Percentiles rank a stretch among this genome's conserved stretches.
These are phyloP conservation scores for Penicillium cosmopolitanum DNA, from an alignment of 495 filamentous ascomycete species.

Conservation along the genomic window DNA sequence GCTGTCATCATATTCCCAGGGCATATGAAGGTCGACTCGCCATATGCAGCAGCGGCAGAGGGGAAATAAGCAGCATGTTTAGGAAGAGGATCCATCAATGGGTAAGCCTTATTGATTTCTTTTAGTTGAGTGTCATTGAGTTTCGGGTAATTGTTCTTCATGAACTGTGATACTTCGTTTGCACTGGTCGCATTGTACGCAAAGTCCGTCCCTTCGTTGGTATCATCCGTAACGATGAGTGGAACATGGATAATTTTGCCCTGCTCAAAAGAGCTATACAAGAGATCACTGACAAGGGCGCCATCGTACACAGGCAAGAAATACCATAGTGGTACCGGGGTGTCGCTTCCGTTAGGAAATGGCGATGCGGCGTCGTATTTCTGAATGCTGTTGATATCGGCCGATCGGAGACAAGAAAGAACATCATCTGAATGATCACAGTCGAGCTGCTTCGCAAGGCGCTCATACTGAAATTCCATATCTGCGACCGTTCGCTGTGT, in stretches of 20 bases:
- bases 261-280: conserved; percentile 55
- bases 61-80: conserved; percentile 56
- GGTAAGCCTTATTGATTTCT: conserved; percentile 61
- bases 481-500: conserved; percentile 59
- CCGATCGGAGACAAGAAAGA: conserved; percentile 59
- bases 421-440: conserved; percentile 46
- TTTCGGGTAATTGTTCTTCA: conserved; percentile 63
- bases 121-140: conserved; percentile 52
- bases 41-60: conserved; percentile 61
- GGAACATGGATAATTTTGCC: conserved; percentile 66
- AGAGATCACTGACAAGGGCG: conserved; percentile 54
- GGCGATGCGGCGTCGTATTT: conserved; percentile 48
- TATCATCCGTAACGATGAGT: conserved; percentile 64
- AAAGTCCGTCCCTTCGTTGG: conserved; percentile 68
- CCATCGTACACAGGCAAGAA: conserved; percentile 63
- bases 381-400: conserved; percentile 54
- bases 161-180: conserved; percentile 53
- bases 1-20: conserved; percentile 49
- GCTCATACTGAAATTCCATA: conserved; percentile 64
- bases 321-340: conserved; percentile 43
- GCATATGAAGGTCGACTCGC: conserved; percentile 69
- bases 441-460: conserved; percentile 52
- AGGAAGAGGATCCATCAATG: conserved; percentile 41
- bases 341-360: conserved; percentile 49
- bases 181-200: conserved; percentile 48